Conservation (phyloP, 2,329 filamentous ascomycete species). For the Fusarium sp. region DNA sequence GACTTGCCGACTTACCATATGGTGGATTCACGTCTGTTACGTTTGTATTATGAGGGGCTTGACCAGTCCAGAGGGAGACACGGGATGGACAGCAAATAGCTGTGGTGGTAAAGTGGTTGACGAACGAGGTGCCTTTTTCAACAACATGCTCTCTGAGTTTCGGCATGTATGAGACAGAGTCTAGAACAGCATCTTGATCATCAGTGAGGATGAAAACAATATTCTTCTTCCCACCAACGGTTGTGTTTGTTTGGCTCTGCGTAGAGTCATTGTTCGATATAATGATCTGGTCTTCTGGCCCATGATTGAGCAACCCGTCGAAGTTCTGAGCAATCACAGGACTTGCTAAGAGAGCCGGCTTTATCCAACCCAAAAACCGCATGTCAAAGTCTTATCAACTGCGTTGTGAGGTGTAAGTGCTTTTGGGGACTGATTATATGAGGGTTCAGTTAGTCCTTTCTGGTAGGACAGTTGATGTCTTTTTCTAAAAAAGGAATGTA, state of each 20-base stretch:
- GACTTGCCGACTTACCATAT: slow-evolving; percentile 57
- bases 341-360: slow-evolving; percentile 2
- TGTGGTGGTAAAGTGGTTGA: slow-evolving; percentile 75
- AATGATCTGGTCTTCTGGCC: neutral
- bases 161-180: slow-evolving; percentile 73
- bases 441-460: neutral
- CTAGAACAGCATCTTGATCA: slow-evolving; percentile 74
- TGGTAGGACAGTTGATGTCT: neutral
- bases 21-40: slow-evolving; percentile 70
- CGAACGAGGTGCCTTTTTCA: slow-evolving; percentile 70
- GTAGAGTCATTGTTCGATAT: neutral
- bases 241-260: neutral
- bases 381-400: neutral
- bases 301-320: neutral
- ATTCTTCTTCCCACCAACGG: slow-evolving; percentile 56
- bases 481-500: neutral
- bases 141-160: slow-evolving; percentile 67
- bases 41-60: slow-evolving; percentile 77
- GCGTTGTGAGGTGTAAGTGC: neutral
- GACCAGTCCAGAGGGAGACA: slow-evolving; percentile 74
- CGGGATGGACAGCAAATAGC: slow-evolving; percentile 77
- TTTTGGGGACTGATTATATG: neutral
- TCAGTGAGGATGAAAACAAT: slow-evolving; percentile 77
- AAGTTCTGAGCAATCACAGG: neutral
- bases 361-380: slow-evolving; percentile 25